Conservation (phyloP, 345 rosid species). For the Trapa bicornis region DNA sequence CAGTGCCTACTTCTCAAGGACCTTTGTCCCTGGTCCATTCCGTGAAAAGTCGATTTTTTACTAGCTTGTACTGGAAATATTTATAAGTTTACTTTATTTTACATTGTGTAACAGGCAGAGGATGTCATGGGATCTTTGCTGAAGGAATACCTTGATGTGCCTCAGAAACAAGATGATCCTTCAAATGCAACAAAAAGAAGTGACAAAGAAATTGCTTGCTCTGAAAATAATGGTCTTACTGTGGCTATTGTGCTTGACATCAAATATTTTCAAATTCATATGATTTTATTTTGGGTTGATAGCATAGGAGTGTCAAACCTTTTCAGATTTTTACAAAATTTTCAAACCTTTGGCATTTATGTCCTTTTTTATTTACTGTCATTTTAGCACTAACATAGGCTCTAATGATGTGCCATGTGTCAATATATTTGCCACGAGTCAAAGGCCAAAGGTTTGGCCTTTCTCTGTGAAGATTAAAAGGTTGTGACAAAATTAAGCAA, state of each 20-base stretch:
- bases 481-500: too few relatives aligned
- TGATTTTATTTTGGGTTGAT: too few relatives aligned
- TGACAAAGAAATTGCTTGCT: slow-evolving; percentile 13
- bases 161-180: slow-evolving; percentile 28
- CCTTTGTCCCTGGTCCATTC: neutral
- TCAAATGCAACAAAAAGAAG: slow-evolving; percentile 18
- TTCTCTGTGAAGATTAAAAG: too few relatives aligned
- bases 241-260: slow-evolving; percentile 9
- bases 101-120: slow-evolving; percentile 49
- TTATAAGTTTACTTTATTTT: slow-evolving; percentile 3
- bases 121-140: slow-evolving; percentile 77
- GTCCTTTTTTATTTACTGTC: too few relatives aligned
- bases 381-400: too few relatives aligned
- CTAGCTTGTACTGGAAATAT: neutral
- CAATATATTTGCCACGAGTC: too few relatives aligned
- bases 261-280: slow-evolving; percentile 18
- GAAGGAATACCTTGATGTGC: slow-evolving; percentile 40
- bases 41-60: neutral
- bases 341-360: too few relatives aligned
- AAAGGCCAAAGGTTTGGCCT: too few relatives aligned
- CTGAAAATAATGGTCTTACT: slow-evolving; percentile 24
- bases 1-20: neutral
- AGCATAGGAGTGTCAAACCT: too few relatives aligned
- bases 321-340: too few relatives aligned
- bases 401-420: too few relatives aligned